These are phyloP conservation scores for Lignosus rhinocerotis DNA, from an alignment of 1,284 basidiomycete genomes.

Conservation along the genomic window DNA sequence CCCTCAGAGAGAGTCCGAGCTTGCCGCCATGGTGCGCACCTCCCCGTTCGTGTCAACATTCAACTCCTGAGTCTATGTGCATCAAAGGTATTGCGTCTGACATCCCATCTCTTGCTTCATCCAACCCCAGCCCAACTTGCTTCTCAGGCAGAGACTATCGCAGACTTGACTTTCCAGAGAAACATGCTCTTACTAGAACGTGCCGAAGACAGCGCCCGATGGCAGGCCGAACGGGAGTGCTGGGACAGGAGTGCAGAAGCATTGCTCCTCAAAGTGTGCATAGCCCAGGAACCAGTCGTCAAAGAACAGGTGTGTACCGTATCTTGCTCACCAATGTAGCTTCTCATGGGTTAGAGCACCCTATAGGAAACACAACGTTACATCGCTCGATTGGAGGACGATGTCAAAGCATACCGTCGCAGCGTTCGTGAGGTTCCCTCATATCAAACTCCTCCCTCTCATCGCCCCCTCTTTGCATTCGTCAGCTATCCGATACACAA, in stretches of 20 bases:
- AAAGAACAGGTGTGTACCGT: conserved; percentile 38
- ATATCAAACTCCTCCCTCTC: background rate
- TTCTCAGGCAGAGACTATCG: conserved; percentile 62
- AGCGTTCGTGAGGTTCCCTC: conserved; percentile 43
- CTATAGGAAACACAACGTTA: conserved; percentile 53
- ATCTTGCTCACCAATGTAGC: background rate
- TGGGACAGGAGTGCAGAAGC: conserved; percentile 67
- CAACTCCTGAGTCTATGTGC: background rate
- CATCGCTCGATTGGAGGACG: conserved; percentile 46
- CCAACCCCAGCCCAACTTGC: conserved; percentile 50
- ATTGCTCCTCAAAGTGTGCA: conserved; percentile 50
- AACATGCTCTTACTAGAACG: conserved; percentile 52
- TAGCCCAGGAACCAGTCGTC: conserved; percentile 32
- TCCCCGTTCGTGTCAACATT: conserved; percentile 2
- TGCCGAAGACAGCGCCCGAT: conserved; percentile 56
- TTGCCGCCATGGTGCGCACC: conserved; percentile 56
- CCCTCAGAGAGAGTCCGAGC: conserved; percentile 47
- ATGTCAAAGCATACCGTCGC: conserved; percentile 55
- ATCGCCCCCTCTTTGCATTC: background rate
- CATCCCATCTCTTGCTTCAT: conserved; percentile 32
- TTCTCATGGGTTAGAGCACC: no score
- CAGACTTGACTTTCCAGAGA: conserved; percentile 54
- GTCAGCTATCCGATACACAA: conserved; percentile 49
- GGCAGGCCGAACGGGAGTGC: conserved; percentile 55
- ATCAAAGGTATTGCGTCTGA: conserved; percentile 54